These are phyloP conservation scores for Cladophialophora psammophila DNA, from an alignment of 2,329 filamentous ascomycete species.

Conservation along the genomic window DNA sequence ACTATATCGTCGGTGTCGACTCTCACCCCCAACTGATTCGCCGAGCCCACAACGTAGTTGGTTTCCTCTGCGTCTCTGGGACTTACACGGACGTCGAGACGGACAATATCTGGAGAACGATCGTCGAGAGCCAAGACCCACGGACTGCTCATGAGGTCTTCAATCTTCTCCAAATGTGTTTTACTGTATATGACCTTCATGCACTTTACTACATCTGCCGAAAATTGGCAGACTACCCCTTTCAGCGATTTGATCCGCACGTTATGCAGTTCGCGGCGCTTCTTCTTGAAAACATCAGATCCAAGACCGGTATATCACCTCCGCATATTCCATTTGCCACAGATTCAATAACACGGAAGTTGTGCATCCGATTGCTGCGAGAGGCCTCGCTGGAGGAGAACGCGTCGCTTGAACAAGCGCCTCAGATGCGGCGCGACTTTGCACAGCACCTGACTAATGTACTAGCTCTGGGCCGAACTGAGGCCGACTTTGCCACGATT, in stretches of 20 bases:
- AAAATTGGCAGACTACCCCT: slow-evolving; percentile 71
- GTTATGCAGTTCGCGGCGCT: slow-evolving; percentile 69
- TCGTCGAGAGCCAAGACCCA: slow-evolving; percentile 81
- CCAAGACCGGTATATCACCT: slow-evolving; percentile 45
- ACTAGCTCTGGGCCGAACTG: slow-evolving; percentile 26
- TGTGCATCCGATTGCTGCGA: slow-evolving; percentile 73
- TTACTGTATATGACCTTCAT: slow-evolving; percentile 53
- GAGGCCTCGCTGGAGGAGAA: slow-evolving; percentile 69
- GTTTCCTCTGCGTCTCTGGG: slow-evolving; percentile 81
- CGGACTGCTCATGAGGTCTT: slow-evolving; percentile 83
- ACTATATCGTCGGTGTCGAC: slow-evolving; percentile 87
- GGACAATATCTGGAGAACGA: slow-evolving; percentile 82
- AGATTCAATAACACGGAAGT: slow-evolving; percentile 45
- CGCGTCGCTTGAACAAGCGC: slow-evolving; percentile 58
- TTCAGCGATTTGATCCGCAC: slow-evolving; percentile 67
- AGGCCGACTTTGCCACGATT: slow-evolving; percentile 16
- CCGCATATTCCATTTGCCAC: slow-evolving; percentile 16
- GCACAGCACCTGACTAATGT: slow-evolving; percentile 26
- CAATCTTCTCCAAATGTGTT: slow-evolving; percentile 65
- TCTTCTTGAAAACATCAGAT: slow-evolving; percentile 60
- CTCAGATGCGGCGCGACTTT: slow-evolving; percentile 41
- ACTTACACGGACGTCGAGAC: slow-evolving; percentile 76
- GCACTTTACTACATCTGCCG: slow-evolving; percentile 68
- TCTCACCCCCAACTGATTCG: slow-evolving; percentile 90
- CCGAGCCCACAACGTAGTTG: slow-evolving; percentile 81